Evolutionary conservation across 768 basidiomycete species (phyloP).

Genomic region (Coprinopsis sp.): DNA sequence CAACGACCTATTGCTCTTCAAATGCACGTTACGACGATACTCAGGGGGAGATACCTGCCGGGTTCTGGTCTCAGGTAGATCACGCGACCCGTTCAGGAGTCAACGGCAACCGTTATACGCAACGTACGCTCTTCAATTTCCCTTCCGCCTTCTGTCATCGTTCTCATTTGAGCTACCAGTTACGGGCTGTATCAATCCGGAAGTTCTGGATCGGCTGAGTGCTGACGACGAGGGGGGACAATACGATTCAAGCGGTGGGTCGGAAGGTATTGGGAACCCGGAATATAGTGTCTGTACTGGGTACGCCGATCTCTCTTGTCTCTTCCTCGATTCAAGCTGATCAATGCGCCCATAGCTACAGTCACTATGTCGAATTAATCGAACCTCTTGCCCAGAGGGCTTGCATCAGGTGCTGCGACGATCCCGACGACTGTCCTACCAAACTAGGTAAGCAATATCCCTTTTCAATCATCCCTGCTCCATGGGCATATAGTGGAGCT

Average conservation of each 20-base stretch:
- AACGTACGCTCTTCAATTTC: slow-evolving; percentile 29
- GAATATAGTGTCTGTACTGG: slow-evolving; percentile 47
- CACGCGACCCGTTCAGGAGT: slow-evolving; percentile 39
- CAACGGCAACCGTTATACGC: slow-evolving; percentile 39
- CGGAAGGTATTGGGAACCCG: slow-evolving; percentile 46
- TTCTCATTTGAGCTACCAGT: slow-evolving; percentile 27
- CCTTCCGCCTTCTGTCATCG: background rate
- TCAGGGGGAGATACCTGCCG: slow-evolving; percentile 41
- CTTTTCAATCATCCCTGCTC: background rate
- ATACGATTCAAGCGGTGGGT: slow-evolving; percentile 56
- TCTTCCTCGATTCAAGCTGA: background rate
- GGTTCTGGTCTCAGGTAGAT: slow-evolving; percentile 49
- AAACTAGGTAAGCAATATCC: slow-evolving; percentile 34
- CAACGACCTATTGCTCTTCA: slow-evolving; percentile 50
- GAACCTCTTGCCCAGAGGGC: slow-evolving; percentile 48
- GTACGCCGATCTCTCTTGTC: too few relatives aligned
- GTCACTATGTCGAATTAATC: slow-evolving; percentile 56
- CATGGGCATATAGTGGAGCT: background rate
- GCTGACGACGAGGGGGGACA: slow-evolving; percentile 48
- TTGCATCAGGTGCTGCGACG: slow-evolving; percentile 57
- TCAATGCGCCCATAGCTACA: slow-evolving; percentile 30
- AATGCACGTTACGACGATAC: slow-evolving; percentile 31
- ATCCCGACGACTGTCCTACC: slow-evolving; percentile 49
- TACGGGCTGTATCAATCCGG: slow-evolving; percentile 51
- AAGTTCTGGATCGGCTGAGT: slow-evolving; percentile 40